A percentile compares a stretch with the other conserved stretches of the same genome.
Conservation (phyloP, 345 rosid genomes). For the Hevea brasiliensis region DNA sequence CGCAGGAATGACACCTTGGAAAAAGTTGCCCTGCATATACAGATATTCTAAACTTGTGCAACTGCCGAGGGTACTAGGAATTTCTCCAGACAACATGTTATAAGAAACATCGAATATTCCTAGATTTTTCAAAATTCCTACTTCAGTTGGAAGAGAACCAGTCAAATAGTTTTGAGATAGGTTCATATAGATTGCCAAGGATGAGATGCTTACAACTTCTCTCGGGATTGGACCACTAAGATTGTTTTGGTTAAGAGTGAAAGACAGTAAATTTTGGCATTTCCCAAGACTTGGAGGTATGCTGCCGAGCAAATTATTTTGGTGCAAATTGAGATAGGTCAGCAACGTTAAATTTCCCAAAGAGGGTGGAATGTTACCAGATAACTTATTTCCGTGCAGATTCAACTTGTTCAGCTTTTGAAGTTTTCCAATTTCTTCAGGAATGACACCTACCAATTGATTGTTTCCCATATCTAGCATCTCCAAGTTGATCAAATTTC, state of each 20-base stretch:
- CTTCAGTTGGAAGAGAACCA: constrained; percentile 12
- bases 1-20: constrained; percentile 15
- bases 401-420: background rate
- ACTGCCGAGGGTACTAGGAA: constrained; percentile 16
- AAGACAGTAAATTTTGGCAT: background rate
- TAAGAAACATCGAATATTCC: constrained; percentile 4
- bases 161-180: constrained; percentile 9
- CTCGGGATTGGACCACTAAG: constrained; percentile 14
- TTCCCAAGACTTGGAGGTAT: constrained; percentile 18
- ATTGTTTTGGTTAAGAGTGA: constrained; percentile 12
- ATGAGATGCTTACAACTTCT: constrained; percentile 14
- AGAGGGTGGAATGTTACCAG: constrained; percentile 15
- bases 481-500: constrained; percentile 13
- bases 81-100: constrained; percentile 17
- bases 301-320: background rate
- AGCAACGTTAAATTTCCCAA: constrained; percentile 15
- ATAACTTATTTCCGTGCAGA: background rate
- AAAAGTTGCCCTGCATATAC: background rate
- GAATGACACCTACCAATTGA: background rate
- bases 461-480: background rate
- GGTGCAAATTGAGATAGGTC: background rate
- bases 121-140: constrained; percentile 14
- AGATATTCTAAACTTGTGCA: constrained; percentile 5
- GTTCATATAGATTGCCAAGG: constrained; percentile 4
- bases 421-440: constrained; percentile 21